Base-by-base conservation (phyloP, 208 protist species). In the Kentomonas sorsogonicus region DNA sequence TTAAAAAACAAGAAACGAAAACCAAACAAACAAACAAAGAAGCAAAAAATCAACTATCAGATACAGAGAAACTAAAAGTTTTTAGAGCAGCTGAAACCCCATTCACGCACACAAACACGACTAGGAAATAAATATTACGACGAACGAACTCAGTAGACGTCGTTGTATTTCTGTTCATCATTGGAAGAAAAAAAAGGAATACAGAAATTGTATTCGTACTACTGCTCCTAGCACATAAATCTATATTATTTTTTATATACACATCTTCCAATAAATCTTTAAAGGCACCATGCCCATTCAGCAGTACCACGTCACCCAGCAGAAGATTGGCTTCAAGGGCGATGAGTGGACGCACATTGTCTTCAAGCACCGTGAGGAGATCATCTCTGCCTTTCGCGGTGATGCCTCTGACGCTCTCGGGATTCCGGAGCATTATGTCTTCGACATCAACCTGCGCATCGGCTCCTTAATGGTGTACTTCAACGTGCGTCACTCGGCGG, bases 271-370 rank as follows among this genome's bases (percentile, higher is more conserved):
- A 20, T 22, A 7, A 18, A 15, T 25, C 31, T 27, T 56, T 56
- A 1, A 18, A 22, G 4, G 13, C n/a, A 2, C 2, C n/a, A 11
- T 33, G 22, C 43, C n/a, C 16, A 18, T 47, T 16, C 20, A 2
- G 43, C 43, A 27, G 20, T 13, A 25, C 43, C 43, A 47, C 43
- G 59, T 69, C 33, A 75, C 71, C 9, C 16, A 53, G 41, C 80
- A 79, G 36, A 74, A 72, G 45, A 56, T 88, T 10, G 57, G 64
- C n/a, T 84, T 84, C 50, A 67, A 70, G 25, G 73, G 67, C 2
- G 70, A 81, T 30, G 70, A 74, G 36, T 84, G 73, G 76, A 16
- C 48, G 13, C 44, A 59, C 1, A 60, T 75, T 43, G 16, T 71
- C 11, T 38, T 54, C 16, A 22, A 34, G 51, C 52, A 74, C 43